A percentile compares a stretch with the other conserved stretches of the same genome.
These are phyloP conservation scores for Pseudogymnoascus pannorum DNA, from an alignment of 2,329 filamentous ascomycete species.

Conservation along the genomic window DNA sequence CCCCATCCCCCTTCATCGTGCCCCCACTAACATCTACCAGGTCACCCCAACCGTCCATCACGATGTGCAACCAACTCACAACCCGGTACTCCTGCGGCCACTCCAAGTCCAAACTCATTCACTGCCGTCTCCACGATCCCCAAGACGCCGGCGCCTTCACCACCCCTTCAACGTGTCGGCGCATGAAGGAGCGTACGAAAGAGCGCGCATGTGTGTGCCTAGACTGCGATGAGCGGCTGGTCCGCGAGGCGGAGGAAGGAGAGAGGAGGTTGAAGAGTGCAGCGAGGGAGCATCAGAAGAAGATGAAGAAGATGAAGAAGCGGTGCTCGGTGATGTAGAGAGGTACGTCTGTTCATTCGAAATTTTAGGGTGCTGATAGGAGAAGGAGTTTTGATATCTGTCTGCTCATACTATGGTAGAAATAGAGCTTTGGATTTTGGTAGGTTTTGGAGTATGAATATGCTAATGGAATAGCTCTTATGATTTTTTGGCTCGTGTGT, in stretches of 20 bases:
- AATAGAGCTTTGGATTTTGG: conserved; percentile 23
- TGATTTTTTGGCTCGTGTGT: background rate
- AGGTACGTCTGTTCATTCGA: no score
- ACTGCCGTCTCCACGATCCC: background rate
- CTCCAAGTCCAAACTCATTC: background rate
- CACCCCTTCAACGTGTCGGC: background rate
- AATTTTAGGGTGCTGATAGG: no score
- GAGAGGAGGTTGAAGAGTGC: background rate
- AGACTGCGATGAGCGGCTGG: background rate
- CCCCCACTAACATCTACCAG: background rate
- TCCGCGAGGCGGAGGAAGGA: background rate
- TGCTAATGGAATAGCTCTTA: background rate
- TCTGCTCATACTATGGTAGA: no score
- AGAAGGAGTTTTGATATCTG: no score
- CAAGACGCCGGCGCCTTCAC: background rate
- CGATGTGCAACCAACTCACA: background rate
- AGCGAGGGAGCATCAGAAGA: background rate
- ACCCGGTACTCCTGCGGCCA: background rate
- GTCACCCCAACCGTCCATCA: background rate
- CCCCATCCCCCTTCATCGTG: background rate
- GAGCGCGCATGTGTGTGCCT: background rate
- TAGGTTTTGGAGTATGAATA: conserved; percentile 11
- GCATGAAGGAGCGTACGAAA: background rate
- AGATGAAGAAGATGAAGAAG: background rate
- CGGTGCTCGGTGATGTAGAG: background rate